Evolutionary conservation across 441 rosid species (phyloP).

Genomic region (Euphorbia schlechtendalii): DNA sequence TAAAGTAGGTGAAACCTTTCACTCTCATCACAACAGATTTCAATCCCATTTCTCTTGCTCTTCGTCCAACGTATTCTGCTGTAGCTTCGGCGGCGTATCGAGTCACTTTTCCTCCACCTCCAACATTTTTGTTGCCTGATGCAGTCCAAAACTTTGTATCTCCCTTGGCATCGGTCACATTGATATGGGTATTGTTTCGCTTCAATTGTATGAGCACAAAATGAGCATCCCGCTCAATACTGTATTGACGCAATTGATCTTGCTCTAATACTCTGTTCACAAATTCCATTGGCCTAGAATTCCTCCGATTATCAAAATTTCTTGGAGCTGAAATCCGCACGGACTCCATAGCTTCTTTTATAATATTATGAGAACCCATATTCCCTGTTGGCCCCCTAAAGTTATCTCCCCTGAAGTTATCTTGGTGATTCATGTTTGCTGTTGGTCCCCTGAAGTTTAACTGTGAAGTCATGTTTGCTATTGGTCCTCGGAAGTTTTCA

Average conservation of each 20-base stretch:
- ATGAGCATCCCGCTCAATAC: constrained; percentile 47
- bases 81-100: constrained; percentile 79
- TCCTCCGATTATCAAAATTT: not conserved
- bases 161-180: constrained; percentile 69
- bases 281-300: too few species aligned
- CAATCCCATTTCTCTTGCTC: constrained; percentile 54
- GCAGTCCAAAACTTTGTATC: constrained; percentile 52
- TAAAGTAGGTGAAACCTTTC: constrained; percentile 66
- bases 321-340: not conserved
- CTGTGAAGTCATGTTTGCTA: too few species aligned
- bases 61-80: constrained; percentile 68
- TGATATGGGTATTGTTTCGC: constrained; percentile 69
- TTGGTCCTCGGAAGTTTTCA: not conserved
- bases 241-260: constrained; percentile 28
- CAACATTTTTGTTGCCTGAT: constrained; percentile 46
- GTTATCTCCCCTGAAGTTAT: not conserved
- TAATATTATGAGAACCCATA: not conserved
- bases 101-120: constrained; percentile 52
- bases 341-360: not conserved
- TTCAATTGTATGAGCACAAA: constrained; percentile 56
- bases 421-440: not conserved
- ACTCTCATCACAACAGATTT: constrained; percentile 74
- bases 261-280: constrained; percentile 41
- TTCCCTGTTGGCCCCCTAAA: not conserved
- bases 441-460: not conserved